Conservation (phyloP, 768 basidiomycete genomes). For the Lactifluus pinguis region DNA sequence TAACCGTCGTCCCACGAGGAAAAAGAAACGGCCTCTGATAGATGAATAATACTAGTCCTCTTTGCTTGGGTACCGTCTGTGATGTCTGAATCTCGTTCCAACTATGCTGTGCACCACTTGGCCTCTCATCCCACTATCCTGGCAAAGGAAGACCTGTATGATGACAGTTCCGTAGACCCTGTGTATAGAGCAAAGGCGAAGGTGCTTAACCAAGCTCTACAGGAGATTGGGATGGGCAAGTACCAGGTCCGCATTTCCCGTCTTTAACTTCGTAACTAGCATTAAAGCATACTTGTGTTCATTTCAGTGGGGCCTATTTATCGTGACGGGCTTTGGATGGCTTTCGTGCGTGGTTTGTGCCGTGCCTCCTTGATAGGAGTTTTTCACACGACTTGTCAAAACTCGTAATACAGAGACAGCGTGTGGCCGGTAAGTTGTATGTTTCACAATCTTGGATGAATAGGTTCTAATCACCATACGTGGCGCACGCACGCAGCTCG, state of each 20-base stretch:
- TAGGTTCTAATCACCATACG: background rate
- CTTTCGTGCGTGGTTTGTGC: slow-evolving; percentile 43
- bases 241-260: slow-evolving; percentile 41
- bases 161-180: slow-evolving; percentile 36
- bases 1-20: too few relatives aligned
- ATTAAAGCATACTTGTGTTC: background rate
- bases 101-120: background rate
- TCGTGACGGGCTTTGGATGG: slow-evolving; percentile 69
- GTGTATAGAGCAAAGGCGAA: slow-evolving; percentile 50
- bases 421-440: slow-evolving; percentile 53
- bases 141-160: slow-evolving; percentile 8
- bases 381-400: background rate
- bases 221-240: slow-evolving; percentile 63
- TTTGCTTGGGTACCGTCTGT: background rate
- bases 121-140: background rate
- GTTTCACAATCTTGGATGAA: background rate
- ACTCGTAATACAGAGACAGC: slow-evolving; percentile 41
- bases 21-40: too few relatives aligned
- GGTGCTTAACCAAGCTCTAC: slow-evolving; percentile 50
- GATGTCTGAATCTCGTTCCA: background rate
- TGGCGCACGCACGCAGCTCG: slow-evolving; percentile 23
- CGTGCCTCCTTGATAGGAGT: background rate
- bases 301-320: slow-evolving; percentile 51
- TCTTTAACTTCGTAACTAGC: background rate
- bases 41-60: too few relatives aligned